A percentile compares a stretch with the other conserved stretches of the same genome.
phyloP scores from a whole-genome alignment of 371 early-diverging fungal species.

The Homolaphlyctis polyrhiza region DNA sequence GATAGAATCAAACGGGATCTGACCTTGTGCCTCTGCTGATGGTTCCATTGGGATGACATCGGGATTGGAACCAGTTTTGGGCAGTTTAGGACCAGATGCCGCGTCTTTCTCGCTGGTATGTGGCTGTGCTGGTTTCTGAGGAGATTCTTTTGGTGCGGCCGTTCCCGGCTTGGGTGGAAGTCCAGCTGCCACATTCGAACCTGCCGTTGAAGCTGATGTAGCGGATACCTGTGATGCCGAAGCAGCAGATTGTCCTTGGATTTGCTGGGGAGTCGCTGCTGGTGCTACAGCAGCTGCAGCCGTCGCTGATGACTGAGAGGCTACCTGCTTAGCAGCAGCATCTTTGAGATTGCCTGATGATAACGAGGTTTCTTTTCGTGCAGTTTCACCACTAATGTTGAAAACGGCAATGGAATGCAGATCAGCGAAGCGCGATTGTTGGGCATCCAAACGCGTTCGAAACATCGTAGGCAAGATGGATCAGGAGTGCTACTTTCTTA shows the following conservation, averaged over 20 bases:
- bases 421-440: not conserved
- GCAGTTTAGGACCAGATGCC: not conserved
- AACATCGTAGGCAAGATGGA: not conserved
- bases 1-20: too few relatives aligned
- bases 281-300: conserved; percentile 11
- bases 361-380: not conserved
- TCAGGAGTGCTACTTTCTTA: too few relatives aligned
- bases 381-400: not conserved
- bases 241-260: too few relatives aligned
- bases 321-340: not conserved
- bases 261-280: too few relatives aligned
- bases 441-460: not conserved
- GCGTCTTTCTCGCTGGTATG: not conserved
- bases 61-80: not conserved
- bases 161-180: not conserved
- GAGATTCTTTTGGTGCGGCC: not conserved
- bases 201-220: not conserved
- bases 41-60: not conserved
- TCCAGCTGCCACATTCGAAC: not conserved
- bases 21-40: not conserved
- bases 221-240: not conserved
- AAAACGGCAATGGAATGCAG: not conserved
- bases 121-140: not conserved
- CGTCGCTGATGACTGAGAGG: not conserved
- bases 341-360: not conserved